Conservation (phyloP, 2,329 filamentous ascomycete genomes). For the Colletotrichum eremochloae region DNA sequence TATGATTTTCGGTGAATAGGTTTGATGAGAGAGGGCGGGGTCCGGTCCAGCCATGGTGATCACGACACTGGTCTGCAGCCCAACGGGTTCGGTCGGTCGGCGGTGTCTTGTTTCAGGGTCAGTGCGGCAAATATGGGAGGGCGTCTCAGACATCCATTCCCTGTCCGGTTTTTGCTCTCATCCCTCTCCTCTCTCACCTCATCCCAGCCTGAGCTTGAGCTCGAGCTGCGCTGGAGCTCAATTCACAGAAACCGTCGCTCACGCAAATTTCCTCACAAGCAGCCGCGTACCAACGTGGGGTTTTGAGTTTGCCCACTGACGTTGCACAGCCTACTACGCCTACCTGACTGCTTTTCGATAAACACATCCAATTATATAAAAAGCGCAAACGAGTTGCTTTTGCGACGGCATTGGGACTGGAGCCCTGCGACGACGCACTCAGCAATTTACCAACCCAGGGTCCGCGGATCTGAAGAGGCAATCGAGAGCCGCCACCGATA, state of each 20-base stretch:
- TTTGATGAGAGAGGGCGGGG: background rate
- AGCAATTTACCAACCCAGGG: conserved; percentile 14
- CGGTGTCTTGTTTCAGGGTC: conserved; percentile 35
- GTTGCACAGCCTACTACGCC: conserved; percentile 5
- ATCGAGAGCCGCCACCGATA: background rate
- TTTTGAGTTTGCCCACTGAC: conserved; percentile 35
- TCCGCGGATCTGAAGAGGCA: conserved; percentile 1
- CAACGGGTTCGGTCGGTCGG: conserved; percentile 20
- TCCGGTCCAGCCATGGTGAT: conserved; percentile 18
- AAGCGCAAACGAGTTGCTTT: background rate
- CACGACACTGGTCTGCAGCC: conserved; percentile 7
- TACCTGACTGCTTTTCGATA: conserved; percentile 4
- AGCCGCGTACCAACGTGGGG: conserved; percentile 27
- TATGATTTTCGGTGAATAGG: background rate
- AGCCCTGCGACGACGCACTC: conserved; percentile 5
- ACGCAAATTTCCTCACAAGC: conserved; percentile 25
- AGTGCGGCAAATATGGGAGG: conserved; percentile 31
- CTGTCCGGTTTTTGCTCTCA: conserved; percentile 3
- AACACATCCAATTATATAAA: conserved; percentile 16
- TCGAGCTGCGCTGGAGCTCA: conserved; percentile 20
- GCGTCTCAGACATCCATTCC: conserved; percentile 31
- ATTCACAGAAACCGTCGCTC: conserved; percentile 6
- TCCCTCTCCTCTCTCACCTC: conserved; percentile 13
- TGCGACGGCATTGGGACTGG: background rate
- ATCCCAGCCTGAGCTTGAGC: conserved; percentile 2